Conservation (phyloP, 1,284 basidiomycete species). For the Malassezia arunalokei region DNA sequence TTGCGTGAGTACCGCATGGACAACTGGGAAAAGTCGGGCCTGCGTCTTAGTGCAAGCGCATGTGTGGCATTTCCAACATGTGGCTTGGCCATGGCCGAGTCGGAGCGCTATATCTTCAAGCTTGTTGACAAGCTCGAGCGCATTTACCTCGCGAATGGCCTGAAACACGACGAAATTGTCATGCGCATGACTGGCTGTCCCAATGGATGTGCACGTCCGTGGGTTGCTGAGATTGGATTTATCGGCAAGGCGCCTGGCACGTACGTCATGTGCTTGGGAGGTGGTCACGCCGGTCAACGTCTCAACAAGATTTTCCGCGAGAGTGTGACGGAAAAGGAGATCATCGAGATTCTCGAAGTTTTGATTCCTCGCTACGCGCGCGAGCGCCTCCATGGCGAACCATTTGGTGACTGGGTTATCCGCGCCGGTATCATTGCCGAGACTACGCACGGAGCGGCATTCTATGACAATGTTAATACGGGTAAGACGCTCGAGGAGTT, state of each 20-base stretch:
- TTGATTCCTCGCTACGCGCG: conserved; percentile 89
- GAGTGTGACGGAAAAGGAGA: conserved; percentile 84
- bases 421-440: conserved; percentile 39
- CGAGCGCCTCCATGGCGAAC: conserved; percentile 77
- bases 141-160: conserved; percentile 81
- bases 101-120: conserved; percentile 83
- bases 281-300: conserved; percentile 82
- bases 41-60: conserved; percentile 57
- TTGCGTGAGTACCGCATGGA: conserved; percentile 81
- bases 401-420: conserved; percentile 90
- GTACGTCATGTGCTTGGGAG: conserved; percentile 90
- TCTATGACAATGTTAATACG: conserved; percentile 32
- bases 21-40: conserved; percentile 65
- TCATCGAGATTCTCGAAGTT: conserved; percentile 71
- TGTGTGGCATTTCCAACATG: conserved; percentile 96
- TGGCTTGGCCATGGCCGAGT: conserved; percentile 87
- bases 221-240: conserved; percentile 86
- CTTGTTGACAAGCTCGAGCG: conserved; percentile 84
- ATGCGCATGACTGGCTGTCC: conserved; percentile 69
- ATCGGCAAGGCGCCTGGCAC: conserved; percentile 89
- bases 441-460: conserved; percentile 30
- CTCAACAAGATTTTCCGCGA: conserved; percentile 86
- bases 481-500: background rate
- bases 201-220: conserved; percentile 56
- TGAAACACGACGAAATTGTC: conserved; percentile 82